phyloP scores from a whole-genome alignment of 148 eudicot genomes.

The Cornus suecica region DNA sequence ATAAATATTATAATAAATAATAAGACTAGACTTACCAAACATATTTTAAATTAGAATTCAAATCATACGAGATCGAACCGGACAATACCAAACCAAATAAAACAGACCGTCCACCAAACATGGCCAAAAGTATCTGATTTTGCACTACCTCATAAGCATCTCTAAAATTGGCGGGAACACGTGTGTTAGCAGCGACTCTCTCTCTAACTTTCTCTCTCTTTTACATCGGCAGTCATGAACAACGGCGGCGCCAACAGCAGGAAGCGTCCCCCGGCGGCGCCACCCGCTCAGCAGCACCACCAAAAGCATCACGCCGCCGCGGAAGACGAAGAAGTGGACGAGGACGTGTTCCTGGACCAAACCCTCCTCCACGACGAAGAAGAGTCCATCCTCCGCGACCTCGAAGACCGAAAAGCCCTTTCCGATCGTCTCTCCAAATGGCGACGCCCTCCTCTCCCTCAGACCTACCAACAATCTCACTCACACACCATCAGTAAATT shows the following conservation, averaged over 20 bases:
- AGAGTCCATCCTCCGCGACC: slow-evolving; percentile 55
- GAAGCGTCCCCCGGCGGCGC: slow-evolving; percentile 49
- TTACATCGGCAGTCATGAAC: slow-evolving; percentile 29
- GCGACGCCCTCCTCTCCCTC: slow-evolving; percentile 64
- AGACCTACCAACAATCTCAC: slow-evolving; percentile 24
- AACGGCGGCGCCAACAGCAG: slow-evolving; percentile 44
- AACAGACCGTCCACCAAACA: no score
- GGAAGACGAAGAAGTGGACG: slow-evolving; percentile 85
- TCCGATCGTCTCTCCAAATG: slow-evolving; percentile 64
- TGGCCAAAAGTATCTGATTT: no score
- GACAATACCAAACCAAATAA: no score
- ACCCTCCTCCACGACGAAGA: slow-evolving; percentile 59
- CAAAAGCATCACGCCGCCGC: slow-evolving; percentile 50
- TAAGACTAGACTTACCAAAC: no score
- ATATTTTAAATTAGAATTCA: no score
- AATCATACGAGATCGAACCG: no score
- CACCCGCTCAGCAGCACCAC: slow-evolving; percentile 33
- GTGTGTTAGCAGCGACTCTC: no score
- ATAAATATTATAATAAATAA: no score
- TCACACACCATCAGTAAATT: slow-evolving; percentile 27
- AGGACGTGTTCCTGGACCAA: slow-evolving; percentile 73
- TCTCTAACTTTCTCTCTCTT: background rate
- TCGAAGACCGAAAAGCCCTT: slow-evolving; percentile 51
- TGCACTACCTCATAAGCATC: background rate
- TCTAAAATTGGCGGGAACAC: slow-evolving; percentile 19